phyloP scores from a whole-genome alignment of 208 protist species.

The Leishmania arabica region DNA sequence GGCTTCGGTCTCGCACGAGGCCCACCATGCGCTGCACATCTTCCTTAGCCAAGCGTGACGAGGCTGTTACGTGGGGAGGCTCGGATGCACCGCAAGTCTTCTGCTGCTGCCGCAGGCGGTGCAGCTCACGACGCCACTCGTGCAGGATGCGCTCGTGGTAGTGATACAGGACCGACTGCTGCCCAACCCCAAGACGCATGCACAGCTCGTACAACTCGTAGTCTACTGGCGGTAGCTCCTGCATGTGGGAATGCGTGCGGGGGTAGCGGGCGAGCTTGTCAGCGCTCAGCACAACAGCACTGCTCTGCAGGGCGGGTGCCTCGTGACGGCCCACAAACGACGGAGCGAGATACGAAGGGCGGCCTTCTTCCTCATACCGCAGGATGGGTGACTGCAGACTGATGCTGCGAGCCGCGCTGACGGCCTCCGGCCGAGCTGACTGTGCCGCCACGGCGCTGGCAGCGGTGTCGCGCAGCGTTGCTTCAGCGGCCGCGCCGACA shows the following conservation, averaged over 20 bases:
- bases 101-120: slow-evolving; percentile 19
- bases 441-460: slow-evolving; percentile 17
- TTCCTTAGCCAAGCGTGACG: slow-evolving; percentile 17
- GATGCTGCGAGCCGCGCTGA: slow-evolving; percentile 28
- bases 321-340: slow-evolving; percentile 60
- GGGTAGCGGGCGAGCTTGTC: slow-evolving; percentile 67
- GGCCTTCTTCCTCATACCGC: slow-evolving; percentile 54
- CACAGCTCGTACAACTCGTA: slow-evolving; percentile 83
- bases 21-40: slow-evolving; percentile 64
- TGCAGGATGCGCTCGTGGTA: slow-evolving; percentile 77
- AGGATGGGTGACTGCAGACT: slow-evolving; percentile 60
- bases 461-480: neutral
- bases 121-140: slow-evolving; percentile 67
- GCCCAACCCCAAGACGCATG: slow-evolving; percentile 61
- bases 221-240: slow-evolving; percentile 67
- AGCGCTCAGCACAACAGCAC: slow-evolving; percentile 45
- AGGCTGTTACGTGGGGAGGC: neutral
- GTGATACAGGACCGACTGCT: slow-evolving; percentile 50
- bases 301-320: slow-evolving; percentile 32
- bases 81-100: neutral
- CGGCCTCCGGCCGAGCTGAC: slow-evolving; percentile 20
- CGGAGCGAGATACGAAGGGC: slow-evolving; percentile 47
- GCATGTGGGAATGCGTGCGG: slow-evolving; percentile 53
- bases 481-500: neutral
- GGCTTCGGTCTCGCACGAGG: slow-evolving; percentile 67